phyloP scores from a whole-genome alignment of 768 basidiomycete species.

The Leucocoprinus sp. region DNA sequence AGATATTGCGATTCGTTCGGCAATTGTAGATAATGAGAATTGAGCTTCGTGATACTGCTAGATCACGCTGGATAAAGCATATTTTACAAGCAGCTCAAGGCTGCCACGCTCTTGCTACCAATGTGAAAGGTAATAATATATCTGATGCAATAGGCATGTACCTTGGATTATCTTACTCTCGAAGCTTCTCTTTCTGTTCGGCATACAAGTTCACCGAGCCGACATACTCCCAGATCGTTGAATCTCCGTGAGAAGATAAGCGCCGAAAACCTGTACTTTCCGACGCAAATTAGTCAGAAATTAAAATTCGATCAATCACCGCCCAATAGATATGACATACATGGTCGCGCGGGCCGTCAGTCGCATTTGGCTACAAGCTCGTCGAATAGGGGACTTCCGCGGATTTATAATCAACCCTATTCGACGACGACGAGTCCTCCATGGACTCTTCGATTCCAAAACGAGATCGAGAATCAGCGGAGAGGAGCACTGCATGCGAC shows the following conservation, averaged over 20 bases:
- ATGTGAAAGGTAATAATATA: background rate
- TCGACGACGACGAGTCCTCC: background rate
- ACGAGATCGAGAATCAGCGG: background rate
- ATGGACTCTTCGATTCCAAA: conserved; percentile 3
- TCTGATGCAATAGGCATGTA: background rate
- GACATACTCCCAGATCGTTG: conserved; percentile 1
- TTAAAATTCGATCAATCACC: conserved; percentile 6
- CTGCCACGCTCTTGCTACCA: too few relatives aligned
- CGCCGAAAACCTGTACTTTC: background rate
- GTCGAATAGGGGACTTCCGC: background rate
- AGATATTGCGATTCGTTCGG: background rate
- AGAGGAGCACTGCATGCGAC: background rate
- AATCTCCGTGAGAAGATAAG: background rate
- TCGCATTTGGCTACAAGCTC: background rate
- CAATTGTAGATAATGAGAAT: background rate
- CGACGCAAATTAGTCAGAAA: background rate
- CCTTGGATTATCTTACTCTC: background rate
- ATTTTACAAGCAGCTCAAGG: too few relatives aligned
- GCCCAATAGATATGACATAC: background rate
- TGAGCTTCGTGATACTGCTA: background rate
- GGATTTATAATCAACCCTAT: background rate
- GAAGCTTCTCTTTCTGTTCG: background rate
- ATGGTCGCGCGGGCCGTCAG: background rate
- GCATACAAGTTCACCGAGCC: background rate
- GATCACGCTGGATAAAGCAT: too few relatives aligned